Percentiles rank a stretch among this genome's conserved stretches.
Evolutionary conservation across 2,329 filamentous ascomycete species (phyloP).

Genomic region (Drechslera avenae): DNA sequence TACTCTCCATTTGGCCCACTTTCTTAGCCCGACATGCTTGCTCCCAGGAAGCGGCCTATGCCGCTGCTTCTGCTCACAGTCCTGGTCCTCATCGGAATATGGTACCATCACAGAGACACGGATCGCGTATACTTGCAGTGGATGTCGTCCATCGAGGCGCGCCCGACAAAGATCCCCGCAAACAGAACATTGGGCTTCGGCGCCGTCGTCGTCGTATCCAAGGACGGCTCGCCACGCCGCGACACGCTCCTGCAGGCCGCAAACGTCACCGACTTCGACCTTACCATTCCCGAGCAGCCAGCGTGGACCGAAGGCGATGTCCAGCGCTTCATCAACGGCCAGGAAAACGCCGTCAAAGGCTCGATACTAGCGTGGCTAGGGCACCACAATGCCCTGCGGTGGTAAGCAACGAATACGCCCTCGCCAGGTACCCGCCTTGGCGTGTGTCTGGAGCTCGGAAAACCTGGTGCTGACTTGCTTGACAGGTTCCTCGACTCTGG

Average conservation of each 20-base stretch:
- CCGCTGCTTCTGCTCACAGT: constrained; percentile 36
- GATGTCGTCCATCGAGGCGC: constrained; percentile 31
- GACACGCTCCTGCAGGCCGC: constrained; percentile 49
- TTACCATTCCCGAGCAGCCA: constrained; percentile 52
- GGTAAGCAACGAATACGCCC: constrained; percentile 30
- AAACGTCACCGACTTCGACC: constrained; percentile 50
- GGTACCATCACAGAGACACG: constrained; percentile 35
- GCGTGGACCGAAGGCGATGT: constrained; percentile 51
- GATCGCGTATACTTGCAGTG: constrained; percentile 39
- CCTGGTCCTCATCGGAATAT: constrained; percentile 33
- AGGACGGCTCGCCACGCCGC: constrained; percentile 47
- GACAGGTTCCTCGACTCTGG: constrained; percentile 51
- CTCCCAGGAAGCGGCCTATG: constrained; percentile 38
- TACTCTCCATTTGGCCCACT: constrained; percentile 11
- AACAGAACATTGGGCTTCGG: constrained; percentile 51
- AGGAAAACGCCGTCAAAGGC: constrained; percentile 45
- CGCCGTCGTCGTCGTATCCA: constrained; percentile 50
- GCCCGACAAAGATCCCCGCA: constrained; percentile 34
- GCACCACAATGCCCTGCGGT: constrained; percentile 50
- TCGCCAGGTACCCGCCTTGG: constrained; percentile 16
- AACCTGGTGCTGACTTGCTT: constrained; percentile 19
- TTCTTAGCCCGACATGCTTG: constrained; percentile 36
- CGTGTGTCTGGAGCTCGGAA: constrained; percentile 7
- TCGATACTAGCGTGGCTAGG: constrained; percentile 53
- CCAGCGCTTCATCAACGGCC: constrained; percentile 43